A percentile compares a stretch with the other conserved stretches of the same genome.
Conservation (phyloP, 805 yeast species). For the Starmera amethionina region DNA sequence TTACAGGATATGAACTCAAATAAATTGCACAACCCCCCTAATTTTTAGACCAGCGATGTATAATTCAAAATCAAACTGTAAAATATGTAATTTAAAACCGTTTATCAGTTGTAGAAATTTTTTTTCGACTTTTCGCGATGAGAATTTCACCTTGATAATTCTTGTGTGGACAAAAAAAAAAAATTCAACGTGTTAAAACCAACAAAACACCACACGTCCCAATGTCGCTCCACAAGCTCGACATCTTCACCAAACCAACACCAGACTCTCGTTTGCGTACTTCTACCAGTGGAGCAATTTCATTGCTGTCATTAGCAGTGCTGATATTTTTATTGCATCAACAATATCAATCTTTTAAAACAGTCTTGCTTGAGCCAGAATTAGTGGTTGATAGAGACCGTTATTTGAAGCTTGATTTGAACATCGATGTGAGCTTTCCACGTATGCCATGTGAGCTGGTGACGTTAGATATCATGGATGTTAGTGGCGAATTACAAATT, state of each 20-base stretch:
- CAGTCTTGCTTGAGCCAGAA: slow-evolving; percentile 43
- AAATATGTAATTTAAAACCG: background rate
- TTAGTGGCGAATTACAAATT: slow-evolving; percentile 73
- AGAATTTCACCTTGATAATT: no score
- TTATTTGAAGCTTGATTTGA: slow-evolving; percentile 64
- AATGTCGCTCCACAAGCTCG: no score
- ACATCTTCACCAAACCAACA: no score
- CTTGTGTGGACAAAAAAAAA: background rate
- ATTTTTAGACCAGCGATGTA: no score
- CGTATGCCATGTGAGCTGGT: slow-evolving; percentile 76
- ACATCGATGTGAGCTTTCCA: slow-evolving; percentile 77
- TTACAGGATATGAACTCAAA: slow-evolving; percentile 25
- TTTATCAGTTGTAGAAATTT: no score
- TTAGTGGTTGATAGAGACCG: slow-evolving; percentile 82
- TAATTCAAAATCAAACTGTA: no score
- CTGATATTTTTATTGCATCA: slow-evolving; percentile 44
- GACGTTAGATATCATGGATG: slow-evolving; percentile 81
- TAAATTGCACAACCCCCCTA: background rate
- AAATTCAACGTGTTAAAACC: background rate
- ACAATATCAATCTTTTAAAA: no score
- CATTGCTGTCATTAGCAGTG: slow-evolving; percentile 55
- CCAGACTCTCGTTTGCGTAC: slow-evolving; percentile 27
- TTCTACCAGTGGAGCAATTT: slow-evolving; percentile 82
- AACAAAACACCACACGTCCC: no score
- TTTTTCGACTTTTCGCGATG: no score